phyloP scores from a whole-genome alignment of 768 basidiomycete genomes.

The Macrocybe gigantea region DNA sequence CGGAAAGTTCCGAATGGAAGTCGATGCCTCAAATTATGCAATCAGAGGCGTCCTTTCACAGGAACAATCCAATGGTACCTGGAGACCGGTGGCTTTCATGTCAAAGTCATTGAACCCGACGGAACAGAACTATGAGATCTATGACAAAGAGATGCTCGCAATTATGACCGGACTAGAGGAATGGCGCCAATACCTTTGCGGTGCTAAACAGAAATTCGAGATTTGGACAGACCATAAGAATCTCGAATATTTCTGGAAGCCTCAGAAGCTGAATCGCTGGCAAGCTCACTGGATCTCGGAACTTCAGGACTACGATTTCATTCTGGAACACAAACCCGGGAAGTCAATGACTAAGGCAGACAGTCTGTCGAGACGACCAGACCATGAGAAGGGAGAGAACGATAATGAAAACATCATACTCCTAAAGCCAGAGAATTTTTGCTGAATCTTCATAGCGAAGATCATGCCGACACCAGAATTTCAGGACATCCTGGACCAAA shows the following conservation, averaged over 20 bases:
- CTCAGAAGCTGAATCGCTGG: constrained; percentile 21
- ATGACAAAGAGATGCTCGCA: constrained; percentile 43
- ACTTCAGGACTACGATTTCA: constrained; percentile 1
- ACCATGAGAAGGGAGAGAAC: constrained; percentile 8
- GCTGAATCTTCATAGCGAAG: background rate
- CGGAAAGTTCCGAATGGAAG: constrained; percentile 12
- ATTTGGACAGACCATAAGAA: constrained; percentile 15
- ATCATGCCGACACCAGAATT: background rate
- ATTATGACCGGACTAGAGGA: constrained; percentile 30
- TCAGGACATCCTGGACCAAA: background rate
- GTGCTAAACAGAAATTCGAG: constrained; percentile 1
- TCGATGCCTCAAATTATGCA: constrained; percentile 18
- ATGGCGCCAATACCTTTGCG: constrained; percentile 13
- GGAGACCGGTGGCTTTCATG: constrained; percentile 31
- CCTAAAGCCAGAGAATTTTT: constrained; percentile 1
- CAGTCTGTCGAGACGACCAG: constrained; percentile 5
- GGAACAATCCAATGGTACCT: constrained; percentile 13
- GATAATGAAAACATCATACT: constrained; percentile 4
- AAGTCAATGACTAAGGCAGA: constrained; percentile 4
- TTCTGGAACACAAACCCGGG: constrained; percentile 1
- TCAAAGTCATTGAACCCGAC: constrained; percentile 23
- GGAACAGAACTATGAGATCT: constrained; percentile 39
- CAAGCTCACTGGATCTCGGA: constrained; percentile 1
- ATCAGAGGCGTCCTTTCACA: constrained; percentile 21
- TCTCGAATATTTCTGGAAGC: constrained; percentile 8